These are phyloP conservation scores for Gremmenia infestans DNA, from an alignment of 2,329 filamentous ascomycete genomes.

Conservation along the genomic window DNA sequence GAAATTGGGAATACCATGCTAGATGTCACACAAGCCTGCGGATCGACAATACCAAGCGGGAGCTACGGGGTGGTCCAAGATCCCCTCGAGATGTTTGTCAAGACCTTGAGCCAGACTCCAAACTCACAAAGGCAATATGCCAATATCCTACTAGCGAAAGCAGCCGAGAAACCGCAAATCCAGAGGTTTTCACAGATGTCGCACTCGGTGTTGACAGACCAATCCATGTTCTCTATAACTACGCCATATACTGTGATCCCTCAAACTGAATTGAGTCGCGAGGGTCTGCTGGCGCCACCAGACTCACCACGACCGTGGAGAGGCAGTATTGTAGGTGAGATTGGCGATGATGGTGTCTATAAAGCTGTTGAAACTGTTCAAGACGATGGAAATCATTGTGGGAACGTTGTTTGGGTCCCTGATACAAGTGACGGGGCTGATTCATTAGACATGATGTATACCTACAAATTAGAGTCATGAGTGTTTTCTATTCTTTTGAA, in stretches of 20 bases:
- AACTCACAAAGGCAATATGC: slow-evolving; percentile 41
- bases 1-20: slow-evolving; percentile 41
- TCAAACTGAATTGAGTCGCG: neutral
- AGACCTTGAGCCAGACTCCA: slow-evolving; percentile 39
- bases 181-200: slow-evolving; percentile 18
- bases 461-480: neutral
- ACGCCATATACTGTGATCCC: neutral
- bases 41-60: slow-evolving; percentile 14
- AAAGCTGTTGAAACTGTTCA: neutral
- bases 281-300: neutral
- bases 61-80: slow-evolving; percentile 33
- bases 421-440: neutral
- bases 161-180: slow-evolving; percentile 35
- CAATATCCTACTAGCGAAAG: slow-evolving; percentile 39
- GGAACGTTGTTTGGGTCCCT: slow-evolving; percentile 4
- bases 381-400: neutral
- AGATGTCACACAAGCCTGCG: slow-evolving; percentile 39
- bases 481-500: too few relatives aligned
- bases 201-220: slow-evolving; percentile 6
- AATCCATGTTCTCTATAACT: neutral
- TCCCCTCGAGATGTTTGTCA: slow-evolving; percentile 41
- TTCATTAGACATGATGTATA: neutral
- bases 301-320: slow-evolving; percentile 11
- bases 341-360: slow-evolving; percentile 16
- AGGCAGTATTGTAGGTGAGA: slow-evolving; percentile 24